Base-by-base conservation (phyloP, 2,329 filamentous ascomycete genomes). In the Sarocladium brachiariae region DNA sequence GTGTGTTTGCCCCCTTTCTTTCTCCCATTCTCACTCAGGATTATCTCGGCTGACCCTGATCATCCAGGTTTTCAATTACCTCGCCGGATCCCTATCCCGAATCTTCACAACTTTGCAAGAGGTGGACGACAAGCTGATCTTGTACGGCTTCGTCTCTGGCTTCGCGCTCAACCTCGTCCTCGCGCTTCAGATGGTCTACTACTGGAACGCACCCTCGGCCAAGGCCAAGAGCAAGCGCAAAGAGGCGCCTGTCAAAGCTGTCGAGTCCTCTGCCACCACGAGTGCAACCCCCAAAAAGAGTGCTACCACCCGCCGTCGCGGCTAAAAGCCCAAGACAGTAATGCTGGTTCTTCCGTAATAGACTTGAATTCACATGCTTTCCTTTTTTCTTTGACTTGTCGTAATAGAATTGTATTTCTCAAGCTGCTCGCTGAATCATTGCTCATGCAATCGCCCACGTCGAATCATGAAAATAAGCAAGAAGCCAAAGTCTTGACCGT, bases 41-140 rank as follows among this genome's bases (percentile, higher is more conserved):
- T n/a, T n/a, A n/a, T n/a, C n/a, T n/a, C n/a, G n/a, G n/a, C n/a
- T n/a, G n/a, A n/a, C n/a, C n/a, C n/a, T n/a, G n/a, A n/a, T n/a
- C n/a, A n/a, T n/a, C n/a, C 61, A 96, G 91, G 90, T 99, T 59
- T 96, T 99, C 80, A 97, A 96, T 76, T 99, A 96, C 71, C 88
- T 99, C 61, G 77, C 84, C 59, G 93, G 95, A 34, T 96, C 90
- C 38, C 81, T 97, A 52, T 88, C 89, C 23, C 87, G 93, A 65
- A 95, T 99, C 72, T 99, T 96, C 70, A 99, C 93, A 27, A 99
- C 95, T 8, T 75, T 99, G 52, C 91, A 97, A 64, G 93, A 99
- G 74, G 93, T 99, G 53, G 87, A 95, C 66, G 93, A 99, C 70
- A 91, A 91, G 70, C 77, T 97, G 53, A 97, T 99, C 61, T 79